Evolutionary conservation across 768 basidiomycete genomes (phyloP), one percentile per base, ranked within the genome.

Genomic region (Lyophyllum atratum): DNA sequence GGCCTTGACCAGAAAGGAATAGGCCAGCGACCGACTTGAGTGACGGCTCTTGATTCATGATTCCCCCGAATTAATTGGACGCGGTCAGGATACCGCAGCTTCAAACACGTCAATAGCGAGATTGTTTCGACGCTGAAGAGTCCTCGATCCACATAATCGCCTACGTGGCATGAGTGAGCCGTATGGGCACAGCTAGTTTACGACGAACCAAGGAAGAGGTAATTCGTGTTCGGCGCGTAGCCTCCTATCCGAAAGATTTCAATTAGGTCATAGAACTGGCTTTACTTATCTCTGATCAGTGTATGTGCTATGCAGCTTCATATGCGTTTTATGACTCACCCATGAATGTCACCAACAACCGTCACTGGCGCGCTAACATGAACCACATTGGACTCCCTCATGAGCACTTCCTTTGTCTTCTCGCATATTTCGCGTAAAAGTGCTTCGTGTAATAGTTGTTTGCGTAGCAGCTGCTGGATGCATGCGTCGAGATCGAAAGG

Each of bases 161-260:
- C 96, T 98, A 70, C 24, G 57, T 55, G 52, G 56, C 58, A 52
- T 63, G 55, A 58, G 50, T 52, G 54, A 62, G 54, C 58, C 33
- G 51, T 55, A 44, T 47, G 49, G 31, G 26, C 52, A 28, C 44
- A 34, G 49, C n/a, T 49, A 22, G 34, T 45, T 34, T 21, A n/a
- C 52, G 50, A 79, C 89, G 64, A 64, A 95, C 95, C 95, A 40
- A 99, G 86, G 70, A 99, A 99, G 58, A 99, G 85, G 73, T 99
- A 99, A 73, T 99, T 99, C 37, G 96, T 99, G 68, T 96, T 81
- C 1, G 96, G 96, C 2, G 93, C 93, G 67, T 92, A 93, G 37
- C 96, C 96, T 56, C 97, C 96, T 85, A 99, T 98, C 49, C 95
- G 86, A 68, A 99, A 99, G 70, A 98, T 98, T 74, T 99, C 96